phyloP scores from a whole-genome alignment of 495 filamentous ascomycete genomes.

The Neurospora africana region DNA sequence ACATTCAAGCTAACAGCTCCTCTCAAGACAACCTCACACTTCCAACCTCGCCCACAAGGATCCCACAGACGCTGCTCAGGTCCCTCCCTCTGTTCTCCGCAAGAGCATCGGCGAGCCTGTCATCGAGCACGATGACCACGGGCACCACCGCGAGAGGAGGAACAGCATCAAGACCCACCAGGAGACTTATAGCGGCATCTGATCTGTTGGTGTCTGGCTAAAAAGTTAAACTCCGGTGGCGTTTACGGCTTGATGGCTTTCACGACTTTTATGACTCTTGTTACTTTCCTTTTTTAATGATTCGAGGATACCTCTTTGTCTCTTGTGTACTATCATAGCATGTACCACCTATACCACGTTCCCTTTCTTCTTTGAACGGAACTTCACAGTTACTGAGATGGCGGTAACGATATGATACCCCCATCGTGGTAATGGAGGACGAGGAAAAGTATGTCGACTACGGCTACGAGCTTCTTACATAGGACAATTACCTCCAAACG shows the following conservation, averaged over 20 bases:
- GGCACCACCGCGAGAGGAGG: slow-evolving; percentile 25
- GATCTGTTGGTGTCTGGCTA: slow-evolving; percentile 2
- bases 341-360: not conserved
- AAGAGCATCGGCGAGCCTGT: slow-evolving; percentile 27
- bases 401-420: not conserved
- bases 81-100: slow-evolving; percentile 34
- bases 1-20: not conserved
- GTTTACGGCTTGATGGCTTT: not conserved
- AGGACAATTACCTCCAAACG: not conserved
- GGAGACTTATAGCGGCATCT: slow-evolving; percentile 31
- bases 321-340: not conserved
- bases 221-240: not conserved
- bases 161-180: slow-evolving; percentile 29
- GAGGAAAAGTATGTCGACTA: not conserved
- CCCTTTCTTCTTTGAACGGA: not conserved
- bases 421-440: not conserved
- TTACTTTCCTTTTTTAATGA: not conserved
- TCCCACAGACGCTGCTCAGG: slow-evolving; percentile 37
- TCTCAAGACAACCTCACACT: not conserved
- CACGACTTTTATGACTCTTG: not conserved
- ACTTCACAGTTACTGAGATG: not conserved
- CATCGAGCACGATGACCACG: slow-evolving; percentile 26
- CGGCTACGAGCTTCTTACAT: not conserved
- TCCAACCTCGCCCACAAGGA: slow-evolving; percentile 16
- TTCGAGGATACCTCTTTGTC: not conserved